phyloP scores from a whole-genome alignment of 2,329 filamentous ascomycete species.

The Trichoderma koningiopsis region DNA sequence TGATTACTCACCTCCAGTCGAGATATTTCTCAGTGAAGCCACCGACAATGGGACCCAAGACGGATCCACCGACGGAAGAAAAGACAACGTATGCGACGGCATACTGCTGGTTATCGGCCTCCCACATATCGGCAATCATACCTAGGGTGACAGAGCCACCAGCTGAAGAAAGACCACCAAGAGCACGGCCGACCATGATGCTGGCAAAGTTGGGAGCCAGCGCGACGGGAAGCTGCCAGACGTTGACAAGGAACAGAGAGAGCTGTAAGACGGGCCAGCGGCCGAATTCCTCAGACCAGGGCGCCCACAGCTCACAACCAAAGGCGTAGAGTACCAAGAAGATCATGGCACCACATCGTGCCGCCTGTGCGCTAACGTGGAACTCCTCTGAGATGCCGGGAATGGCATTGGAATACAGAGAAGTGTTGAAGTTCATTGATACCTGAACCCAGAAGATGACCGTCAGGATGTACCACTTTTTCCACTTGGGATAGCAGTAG shows the following conservation, averaged over 20 bases:
- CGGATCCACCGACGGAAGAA: slow-evolving; percentile 75
- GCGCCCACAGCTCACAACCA: slow-evolving; percentile 85
- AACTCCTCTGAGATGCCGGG: slow-evolving; percentile 68
- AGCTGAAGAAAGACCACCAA: slow-evolving; percentile 71
- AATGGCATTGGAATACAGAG: slow-evolving; percentile 71
- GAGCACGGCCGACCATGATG: slow-evolving; percentile 68
- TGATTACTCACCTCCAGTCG: slow-evolving; percentile 60
- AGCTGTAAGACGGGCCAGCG: slow-evolving; percentile 74
- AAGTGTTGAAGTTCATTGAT: slow-evolving; percentile 80
- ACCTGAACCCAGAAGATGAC: slow-evolving; percentile 74
- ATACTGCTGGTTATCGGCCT: slow-evolving; percentile 71
- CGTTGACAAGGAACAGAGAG: slow-evolving; percentile 73
- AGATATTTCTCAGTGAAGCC: slow-evolving; percentile 71
- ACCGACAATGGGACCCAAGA: slow-evolving; percentile 76
- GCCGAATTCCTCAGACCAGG: slow-evolving; percentile 83
- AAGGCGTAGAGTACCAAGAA: slow-evolving; percentile 82
- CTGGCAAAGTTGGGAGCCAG: slow-evolving; percentile 72
- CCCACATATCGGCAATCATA: slow-evolving; percentile 76
- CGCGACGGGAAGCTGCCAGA: slow-evolving; percentile 73
- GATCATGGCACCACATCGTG: slow-evolving; percentile 72
- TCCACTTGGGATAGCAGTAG: slow-evolving; percentile 60
- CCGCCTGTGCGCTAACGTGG: slow-evolving; percentile 66
- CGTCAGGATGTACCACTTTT: slow-evolving; percentile 74
- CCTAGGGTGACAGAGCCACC: slow-evolving; percentile 73
- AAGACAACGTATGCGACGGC: slow-evolving; percentile 77